Evolutionary conservation across 2,329 filamentous ascomycete genomes (phyloP).

Genomic region (Colletotrichum somersetense): DNA sequence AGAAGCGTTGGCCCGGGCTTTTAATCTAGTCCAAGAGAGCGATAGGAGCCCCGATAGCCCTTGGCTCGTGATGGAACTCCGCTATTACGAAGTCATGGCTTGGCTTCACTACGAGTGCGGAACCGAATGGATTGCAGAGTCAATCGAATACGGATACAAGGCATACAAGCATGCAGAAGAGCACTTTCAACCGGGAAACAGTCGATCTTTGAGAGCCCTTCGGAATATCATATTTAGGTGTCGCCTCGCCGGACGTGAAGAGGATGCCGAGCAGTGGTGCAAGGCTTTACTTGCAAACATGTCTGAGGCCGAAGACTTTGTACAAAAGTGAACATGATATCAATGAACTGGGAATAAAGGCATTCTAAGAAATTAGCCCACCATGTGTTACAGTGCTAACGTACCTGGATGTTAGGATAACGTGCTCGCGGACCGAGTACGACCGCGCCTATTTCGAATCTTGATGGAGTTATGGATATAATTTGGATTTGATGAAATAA

Average conservation of each 20-base stretch:
- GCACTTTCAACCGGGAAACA: background rate
- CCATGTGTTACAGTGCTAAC: too few species aligned
- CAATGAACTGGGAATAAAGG: too few species aligned
- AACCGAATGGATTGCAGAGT: background rate
- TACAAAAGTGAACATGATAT: too few species aligned
- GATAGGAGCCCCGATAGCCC: background rate
- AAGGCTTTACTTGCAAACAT: background rate
- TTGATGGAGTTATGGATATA: too few species aligned
- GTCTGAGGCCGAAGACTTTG: background rate
- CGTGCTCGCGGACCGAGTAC: too few species aligned
- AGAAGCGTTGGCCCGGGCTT: background rate
- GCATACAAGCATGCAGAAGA: background rate
- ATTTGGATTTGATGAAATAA: too few species aligned
- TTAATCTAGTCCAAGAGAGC: background rate
- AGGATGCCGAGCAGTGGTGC: background rate
- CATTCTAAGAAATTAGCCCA: too few species aligned
- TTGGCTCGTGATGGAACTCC: background rate
- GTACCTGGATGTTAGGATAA: too few species aligned
- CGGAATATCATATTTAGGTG: background rate
- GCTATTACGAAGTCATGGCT: background rate
- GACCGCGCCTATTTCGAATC: too few species aligned
- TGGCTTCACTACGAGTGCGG: background rate
- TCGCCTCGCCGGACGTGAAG: background rate
- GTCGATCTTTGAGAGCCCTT: background rate
- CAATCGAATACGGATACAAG: background rate